phyloP scores from a whole-genome alignment of 768 basidiomycete species.

The Russula griseocarnosa region DNA sequence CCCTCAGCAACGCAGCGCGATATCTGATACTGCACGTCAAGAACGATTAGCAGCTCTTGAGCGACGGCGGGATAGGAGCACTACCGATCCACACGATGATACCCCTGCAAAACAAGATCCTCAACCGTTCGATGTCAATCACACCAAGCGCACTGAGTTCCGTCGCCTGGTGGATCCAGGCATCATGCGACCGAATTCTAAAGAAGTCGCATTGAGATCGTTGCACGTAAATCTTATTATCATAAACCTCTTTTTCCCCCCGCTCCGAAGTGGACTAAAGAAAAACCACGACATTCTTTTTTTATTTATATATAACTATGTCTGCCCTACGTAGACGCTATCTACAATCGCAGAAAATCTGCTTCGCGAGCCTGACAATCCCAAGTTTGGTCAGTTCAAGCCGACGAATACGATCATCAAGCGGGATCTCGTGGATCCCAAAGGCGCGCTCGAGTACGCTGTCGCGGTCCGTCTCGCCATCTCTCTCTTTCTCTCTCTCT shows the following conservation, averaged over 20 bases:
- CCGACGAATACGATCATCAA: conserved; percentile 67
- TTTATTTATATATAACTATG: not conserved
- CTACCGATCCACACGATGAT: not conserved
- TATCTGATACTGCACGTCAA: conserved; percentile 51
- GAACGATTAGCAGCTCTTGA: conserved; percentile 43
- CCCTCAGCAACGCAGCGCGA: conserved; percentile 1
- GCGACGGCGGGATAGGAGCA: conserved; percentile 26
- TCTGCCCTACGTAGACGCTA: conserved; percentile 47
- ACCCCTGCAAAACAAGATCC: conserved; percentile 4
- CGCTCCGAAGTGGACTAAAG: conserved; percentile 19
- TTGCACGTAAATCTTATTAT: conserved; percentile 57
- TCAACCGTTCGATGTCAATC: conserved; percentile 42
- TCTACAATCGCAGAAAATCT: conserved; percentile 69
- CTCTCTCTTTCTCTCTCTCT: conserved; percentile 37
- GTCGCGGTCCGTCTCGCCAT: conserved; percentile 52
- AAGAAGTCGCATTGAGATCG: conserved; percentile 54
- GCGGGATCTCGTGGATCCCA: conserved; percentile 61
- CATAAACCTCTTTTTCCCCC: conserved; percentile 7
- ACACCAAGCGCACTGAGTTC: conserved; percentile 67
- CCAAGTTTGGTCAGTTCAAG: conserved; percentile 72
- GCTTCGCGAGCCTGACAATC: conserved; percentile 65
- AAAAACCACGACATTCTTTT: not conserved
- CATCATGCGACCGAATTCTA: conserved; percentile 66
- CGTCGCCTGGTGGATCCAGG: conserved; percentile 76
- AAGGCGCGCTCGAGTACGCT: conserved; percentile 75